A percentile compares a stretch with the other conserved stretches of the same genome.
Conservation (phyloP, 73 alveolate genomes). For the Paramecium octaurelia region DNA sequence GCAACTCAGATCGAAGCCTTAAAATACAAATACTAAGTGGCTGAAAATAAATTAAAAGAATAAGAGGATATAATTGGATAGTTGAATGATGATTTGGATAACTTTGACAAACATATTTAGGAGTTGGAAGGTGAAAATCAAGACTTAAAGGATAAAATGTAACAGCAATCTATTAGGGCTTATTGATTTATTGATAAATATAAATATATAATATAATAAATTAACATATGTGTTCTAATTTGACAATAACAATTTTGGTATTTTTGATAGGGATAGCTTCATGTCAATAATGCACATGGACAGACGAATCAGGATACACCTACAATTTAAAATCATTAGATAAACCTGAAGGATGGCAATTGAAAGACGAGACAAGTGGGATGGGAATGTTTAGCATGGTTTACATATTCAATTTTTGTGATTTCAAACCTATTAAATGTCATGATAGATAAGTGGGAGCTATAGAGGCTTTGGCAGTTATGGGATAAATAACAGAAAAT, state of each 20-base stretch:
- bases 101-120: not conserved
- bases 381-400: constrained; percentile 54
- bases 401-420: constrained; percentile 45
- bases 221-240: not conserved
- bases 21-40: not conserved
- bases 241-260: not conserved
- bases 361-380: constrained; percentile 37
- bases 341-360: constrained; percentile 15
- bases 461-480: constrained; percentile 34
- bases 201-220: not conserved
- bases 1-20: not conserved
- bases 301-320: constrained; percentile 16
- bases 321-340: not conserved
- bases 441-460: constrained; percentile 49
- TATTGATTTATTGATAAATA: not conserved
- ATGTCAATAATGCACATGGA: not conserved
- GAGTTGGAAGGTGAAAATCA: not conserved
- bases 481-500: constrained; percentile 49
- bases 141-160: not conserved
- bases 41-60: not conserved
- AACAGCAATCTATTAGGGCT: not conserved
- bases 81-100: not conserved
- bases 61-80: not conserved
- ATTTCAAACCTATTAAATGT: constrained; percentile 21
- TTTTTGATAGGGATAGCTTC: not conserved